Evolutionary conservation across 2,329 filamentous ascomycete species (phyloP).

Genomic region (Aspergillus floridensis): DNA sequence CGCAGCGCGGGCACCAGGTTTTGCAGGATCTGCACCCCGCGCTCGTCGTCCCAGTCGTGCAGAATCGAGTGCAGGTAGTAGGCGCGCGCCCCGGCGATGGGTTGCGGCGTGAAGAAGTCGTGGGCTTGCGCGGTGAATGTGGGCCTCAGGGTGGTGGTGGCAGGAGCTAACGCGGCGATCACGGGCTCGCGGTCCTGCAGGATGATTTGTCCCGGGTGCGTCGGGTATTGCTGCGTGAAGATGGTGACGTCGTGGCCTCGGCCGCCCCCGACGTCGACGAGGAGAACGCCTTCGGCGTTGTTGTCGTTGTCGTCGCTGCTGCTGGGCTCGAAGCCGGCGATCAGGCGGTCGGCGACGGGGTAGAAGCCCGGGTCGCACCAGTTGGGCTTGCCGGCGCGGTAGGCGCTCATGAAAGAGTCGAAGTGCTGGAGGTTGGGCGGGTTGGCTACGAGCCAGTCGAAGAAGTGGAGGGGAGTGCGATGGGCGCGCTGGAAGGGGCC

Average conservation of each 20-base stretch:
- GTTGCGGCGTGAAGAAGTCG: slow-evolving; percentile 49
- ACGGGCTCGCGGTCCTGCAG: slow-evolving; percentile 20
- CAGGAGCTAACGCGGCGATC: too few species aligned
- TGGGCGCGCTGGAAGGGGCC: slow-evolving; percentile 41
- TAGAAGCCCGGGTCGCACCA: slow-evolving; percentile 37
- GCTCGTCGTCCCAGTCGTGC: slow-evolving; percentile 34
- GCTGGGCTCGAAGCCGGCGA: slow-evolving; percentile 3
- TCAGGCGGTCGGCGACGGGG: slow-evolving; percentile 23
- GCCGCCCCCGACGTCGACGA: slow-evolving; percentile 46
- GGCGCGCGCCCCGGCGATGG: slow-evolving; percentile 37
- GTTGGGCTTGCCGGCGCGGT: slow-evolving; percentile 37
- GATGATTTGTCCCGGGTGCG: slow-evolving; percentile 4
- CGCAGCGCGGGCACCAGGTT: slow-evolving; percentile 22
- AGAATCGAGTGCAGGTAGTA: slow-evolving; percentile 39
- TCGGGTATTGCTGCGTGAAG: slow-evolving; percentile 35
- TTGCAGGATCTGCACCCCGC: slow-evolving; percentile 28
- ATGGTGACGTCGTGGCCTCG: slow-evolving; percentile 40
- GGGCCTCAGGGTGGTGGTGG: too few species aligned
- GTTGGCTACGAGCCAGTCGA: slow-evolving; percentile 38
- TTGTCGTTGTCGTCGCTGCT: background rate
- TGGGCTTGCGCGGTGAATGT: slow-evolving; percentile 37
- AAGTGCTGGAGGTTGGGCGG: slow-evolving; percentile 37
- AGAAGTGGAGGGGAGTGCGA: slow-evolving; percentile 35
- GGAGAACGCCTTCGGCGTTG: slow-evolving; percentile 17
- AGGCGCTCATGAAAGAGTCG: slow-evolving; percentile 40